Conservation (phyloP, 2,329 filamentous ascomycete genomes). For the Sclerotinia glacialis region DNA sequence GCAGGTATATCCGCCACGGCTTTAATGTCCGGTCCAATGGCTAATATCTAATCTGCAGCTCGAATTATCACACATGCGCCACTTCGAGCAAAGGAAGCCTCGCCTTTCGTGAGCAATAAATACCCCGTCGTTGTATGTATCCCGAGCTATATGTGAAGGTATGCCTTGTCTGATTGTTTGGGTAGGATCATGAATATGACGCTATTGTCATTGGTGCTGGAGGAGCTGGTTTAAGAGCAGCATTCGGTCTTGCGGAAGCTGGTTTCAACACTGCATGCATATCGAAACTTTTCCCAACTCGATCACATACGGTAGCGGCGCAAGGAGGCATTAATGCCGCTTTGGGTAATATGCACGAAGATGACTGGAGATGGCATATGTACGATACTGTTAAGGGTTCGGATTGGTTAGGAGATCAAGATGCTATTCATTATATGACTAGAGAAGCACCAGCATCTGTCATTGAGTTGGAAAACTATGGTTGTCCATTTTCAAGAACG, state of each 20-base stretch:
- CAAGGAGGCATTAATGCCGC: slow-evolving; percentile 63
- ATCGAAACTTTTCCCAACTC: slow-evolving; percentile 64
- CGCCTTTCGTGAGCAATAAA: slow-evolving; percentile 79
- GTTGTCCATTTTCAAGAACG: slow-evolving; percentile 93
- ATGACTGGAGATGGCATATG: slow-evolving; percentile 99
- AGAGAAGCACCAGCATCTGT: slow-evolving; percentile 88
- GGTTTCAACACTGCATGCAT: slow-evolving; percentile 65
- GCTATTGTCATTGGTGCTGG: slow-evolving; percentile 68
- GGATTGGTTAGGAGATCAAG: slow-evolving; percentile 96
- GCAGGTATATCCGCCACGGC: slow-evolving; percentile 56
- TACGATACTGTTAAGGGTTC: slow-evolving; percentile 98
- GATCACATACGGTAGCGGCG: slow-evolving; percentile 64
- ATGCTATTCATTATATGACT: slow-evolving; percentile 98
- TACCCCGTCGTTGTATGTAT: slow-evolving; percentile 81
- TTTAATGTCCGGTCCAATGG: not conserved
- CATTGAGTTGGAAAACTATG: slow-evolving; percentile 95
- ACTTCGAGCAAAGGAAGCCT: slow-evolving; percentile 89
- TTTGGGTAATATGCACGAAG: slow-evolving; percentile 76
- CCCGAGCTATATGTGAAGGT: not conserved
- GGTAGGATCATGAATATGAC: slow-evolving; percentile 95
- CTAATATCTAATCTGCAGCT: slow-evolving; percentile 49
- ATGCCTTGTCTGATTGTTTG: slow-evolving; percentile 26
- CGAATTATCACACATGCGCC: slow-evolving; percentile 83
- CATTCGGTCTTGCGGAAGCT: slow-evolving; percentile 61
- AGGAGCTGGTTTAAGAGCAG: slow-evolving; percentile 61